Base-by-base conservation (phyloP, 2,329 filamentous ascomycete genomes). In the Venturia nashicola region DNA sequence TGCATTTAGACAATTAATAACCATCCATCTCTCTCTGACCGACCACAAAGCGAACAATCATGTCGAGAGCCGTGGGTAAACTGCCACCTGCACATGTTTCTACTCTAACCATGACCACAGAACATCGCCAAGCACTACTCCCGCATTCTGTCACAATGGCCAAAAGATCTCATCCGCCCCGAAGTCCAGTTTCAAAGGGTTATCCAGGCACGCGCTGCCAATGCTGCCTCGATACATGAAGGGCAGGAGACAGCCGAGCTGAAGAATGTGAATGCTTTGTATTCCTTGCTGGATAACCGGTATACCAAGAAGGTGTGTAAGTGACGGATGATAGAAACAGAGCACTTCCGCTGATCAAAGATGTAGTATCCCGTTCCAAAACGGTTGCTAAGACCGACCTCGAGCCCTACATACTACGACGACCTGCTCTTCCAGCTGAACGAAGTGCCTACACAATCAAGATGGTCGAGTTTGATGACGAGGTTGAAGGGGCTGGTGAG, bases 211-310 rank as follows among this genome's bases (percentile, higher is more conserved):
- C 78, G 78, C 62, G 73, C 76, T 65, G 70, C 72, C 40, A 34
- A 20, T 12, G 36, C 46, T 11, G 59, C 27, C 20, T 27, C 32
- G 12, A 12, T 62, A 36, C n/a, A 5, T 16, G 42, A 51, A 36
- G 63, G n/a, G 23, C 11, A 61, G n/a, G 54, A n/a, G 16, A 55
- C 67, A 12, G 36, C 66, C 5, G 79, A 82, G 66, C 69, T 76
- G 40, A 71, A 72, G 40, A 77, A 83, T 68, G 72, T 84, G 63
- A 86, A 85, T 68, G 83, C 82, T 5, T 77, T 86, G 1, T 84
- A 82, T 66, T 79, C 81, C 2, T 73, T 87, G n/a, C 74, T 87
- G 2, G 82, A 85, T 67, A 79, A 86, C 69, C 74, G 81, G 60
- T 86, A 84, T 68, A 75, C 72, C 59, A 81, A 79, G 65, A 72